These are phyloP conservation scores for Rhododendron ferrugineum DNA, from an alignment of 148 eudicot genomes.

Conservation along the genomic window DNA sequence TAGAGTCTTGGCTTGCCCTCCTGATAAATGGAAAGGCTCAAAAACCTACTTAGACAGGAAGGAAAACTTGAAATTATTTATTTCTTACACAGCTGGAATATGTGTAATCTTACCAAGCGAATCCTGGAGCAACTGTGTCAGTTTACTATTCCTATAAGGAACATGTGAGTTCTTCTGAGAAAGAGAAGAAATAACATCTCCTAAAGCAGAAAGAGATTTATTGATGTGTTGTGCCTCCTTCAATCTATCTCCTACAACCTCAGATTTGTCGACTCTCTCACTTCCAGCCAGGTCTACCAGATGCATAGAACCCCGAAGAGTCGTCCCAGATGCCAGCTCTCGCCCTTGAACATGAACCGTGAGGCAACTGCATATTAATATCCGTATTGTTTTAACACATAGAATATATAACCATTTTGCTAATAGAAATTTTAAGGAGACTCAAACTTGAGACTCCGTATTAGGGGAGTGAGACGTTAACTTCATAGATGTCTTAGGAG, in stretches of 20 bases:
- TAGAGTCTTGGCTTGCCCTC: slow-evolving; percentile 96
- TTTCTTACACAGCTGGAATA: background rate
- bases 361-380: slow-evolving; percentile 62
- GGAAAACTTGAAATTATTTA: background rate
- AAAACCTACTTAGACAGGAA: slow-evolving; percentile 1
- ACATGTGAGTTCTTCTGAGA: slow-evolving; percentile 72
- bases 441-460: background rate
- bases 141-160: slow-evolving; percentile 87
- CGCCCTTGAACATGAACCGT: slow-evolving; percentile 93
- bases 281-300: slow-evolving; percentile 98
- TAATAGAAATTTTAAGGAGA: background rate
- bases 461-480: background rate
- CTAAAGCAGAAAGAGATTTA: slow-evolving; percentile 86
- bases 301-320: slow-evolving; percentile 82
- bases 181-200: slow-evolving; percentile 91
- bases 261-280: slow-evolving; percentile 84
- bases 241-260: slow-evolving; percentile 77
- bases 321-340: slow-evolving; percentile 67
- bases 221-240: slow-evolving; percentile 95
- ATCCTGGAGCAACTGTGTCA: slow-evolving; percentile 93
- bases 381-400: background rate
- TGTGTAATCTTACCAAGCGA: slow-evolving; percentile 57
- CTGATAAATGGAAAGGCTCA: slow-evolving; percentile 20
- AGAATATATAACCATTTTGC: background rate
- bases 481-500: background rate